phyloP scores from a whole-genome alignment of 176 grass and related monocot species.

The Carex scoparia region DNA sequence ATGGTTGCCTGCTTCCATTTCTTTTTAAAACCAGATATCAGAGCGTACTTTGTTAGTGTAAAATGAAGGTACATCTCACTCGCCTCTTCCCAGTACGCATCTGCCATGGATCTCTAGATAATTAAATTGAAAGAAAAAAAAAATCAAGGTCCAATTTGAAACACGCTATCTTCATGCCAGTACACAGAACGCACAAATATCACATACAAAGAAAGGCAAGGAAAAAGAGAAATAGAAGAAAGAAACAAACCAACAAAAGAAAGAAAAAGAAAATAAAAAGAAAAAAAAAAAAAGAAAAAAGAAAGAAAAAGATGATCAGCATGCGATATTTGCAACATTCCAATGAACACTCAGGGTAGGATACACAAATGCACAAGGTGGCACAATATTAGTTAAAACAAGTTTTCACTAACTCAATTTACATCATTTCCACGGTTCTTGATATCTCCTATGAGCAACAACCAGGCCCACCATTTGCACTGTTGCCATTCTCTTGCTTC shows the following conservation, averaged over 20 bases:
- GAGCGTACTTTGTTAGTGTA: background rate
- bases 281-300: background rate
- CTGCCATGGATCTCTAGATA: background rate
- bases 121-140: background rate
- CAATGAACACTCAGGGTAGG: slow-evolving; percentile 25
- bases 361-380: slow-evolving; percentile 18
- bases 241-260: background rate
- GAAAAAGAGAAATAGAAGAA: background rate
- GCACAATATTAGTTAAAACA: slow-evolving; percentile 11
- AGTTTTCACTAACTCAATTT: slow-evolving; percentile 39
- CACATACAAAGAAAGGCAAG: background rate
- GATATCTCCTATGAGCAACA: slow-evolving; percentile 52
- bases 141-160: background rate
- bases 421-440: slow-evolving; percentile 18
- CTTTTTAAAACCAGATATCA: background rate
- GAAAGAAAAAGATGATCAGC: background rate
- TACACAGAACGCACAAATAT: slow-evolving; percentile 11
- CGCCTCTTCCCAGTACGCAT: background rate
- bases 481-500: slow-evolving; percentile 49
- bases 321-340: slow-evolving; percentile 27
- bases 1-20: background rate
- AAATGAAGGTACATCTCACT: background rate
- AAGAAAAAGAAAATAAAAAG: background rate
- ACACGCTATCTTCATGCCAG: background rate
- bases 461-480: slow-evolving; percentile 31